Conservation (phyloP, 768 basidiomycete genomes). For the Candolleomyces aberdarensis region DNA sequence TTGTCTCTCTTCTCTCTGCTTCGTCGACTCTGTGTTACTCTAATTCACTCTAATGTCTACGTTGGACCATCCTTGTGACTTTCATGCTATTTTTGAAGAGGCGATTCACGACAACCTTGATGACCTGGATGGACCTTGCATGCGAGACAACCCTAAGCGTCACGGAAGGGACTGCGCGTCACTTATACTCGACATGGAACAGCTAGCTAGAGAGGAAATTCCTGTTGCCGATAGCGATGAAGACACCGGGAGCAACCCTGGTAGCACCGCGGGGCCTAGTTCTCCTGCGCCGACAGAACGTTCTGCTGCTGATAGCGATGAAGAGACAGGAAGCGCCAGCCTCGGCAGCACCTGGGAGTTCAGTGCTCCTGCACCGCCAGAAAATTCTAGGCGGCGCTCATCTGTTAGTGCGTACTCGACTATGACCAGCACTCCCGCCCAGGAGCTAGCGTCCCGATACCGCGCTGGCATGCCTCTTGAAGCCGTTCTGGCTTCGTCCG, state of each 20-base stretch:
- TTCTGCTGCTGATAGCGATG: neutral
- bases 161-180: slow-evolving; percentile 29
- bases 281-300: neutral
- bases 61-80: too few relatives aligned
- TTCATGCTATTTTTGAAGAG: neutral
- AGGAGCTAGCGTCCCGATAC: slow-evolving; percentile 35
- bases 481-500: neutral
- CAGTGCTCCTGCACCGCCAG: slow-evolving; percentile 15
- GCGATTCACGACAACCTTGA: neutral
- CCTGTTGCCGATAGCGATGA: too few relatives aligned
- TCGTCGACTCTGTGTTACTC: too few relatives aligned
- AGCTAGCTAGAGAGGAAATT: too few relatives aligned
- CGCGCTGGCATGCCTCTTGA: slow-evolving; percentile 30
- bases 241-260: too few relatives aligned
- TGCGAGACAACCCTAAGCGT: slow-evolving; percentile 22
- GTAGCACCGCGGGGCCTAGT: slow-evolving; percentile 5
- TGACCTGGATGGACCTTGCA: neutral
- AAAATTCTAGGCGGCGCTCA: slow-evolving; percentile 1
- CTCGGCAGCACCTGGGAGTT: slow-evolving; percentile 37
- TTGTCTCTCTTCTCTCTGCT: neutral
- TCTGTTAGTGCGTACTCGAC: slow-evolving; percentile 13
- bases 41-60: too few relatives aligned
- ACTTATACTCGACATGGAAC: too few relatives aligned
- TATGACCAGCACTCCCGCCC: slow-evolving; percentile 33
- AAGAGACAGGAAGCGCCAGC: slow-evolving; percentile 11